phyloP scores from a whole-genome alignment of 2,329 filamentous ascomycete genomes.

The Aspergillus pseudoglaucus region DNA sequence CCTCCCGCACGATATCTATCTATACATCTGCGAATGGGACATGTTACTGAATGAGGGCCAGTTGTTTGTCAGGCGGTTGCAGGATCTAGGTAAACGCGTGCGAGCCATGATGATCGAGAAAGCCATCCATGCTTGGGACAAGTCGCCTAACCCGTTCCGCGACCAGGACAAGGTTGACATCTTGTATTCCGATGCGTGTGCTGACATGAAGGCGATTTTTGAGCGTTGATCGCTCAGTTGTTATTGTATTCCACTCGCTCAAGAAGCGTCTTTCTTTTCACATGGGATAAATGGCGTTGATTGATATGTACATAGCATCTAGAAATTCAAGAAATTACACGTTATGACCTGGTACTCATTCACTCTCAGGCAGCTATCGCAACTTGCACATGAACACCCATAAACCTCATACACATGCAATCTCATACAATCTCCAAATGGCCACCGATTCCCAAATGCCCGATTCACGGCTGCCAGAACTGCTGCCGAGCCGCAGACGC shows the following conservation, averaged over 20 bases:
- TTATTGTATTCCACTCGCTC: slow-evolving; percentile 19
- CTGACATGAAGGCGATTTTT: slow-evolving; percentile 39
- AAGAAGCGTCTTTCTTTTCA: neutral
- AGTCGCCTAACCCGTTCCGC: slow-evolving; percentile 42
- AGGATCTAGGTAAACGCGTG: slow-evolving; percentile 38
- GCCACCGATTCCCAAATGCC: no score
- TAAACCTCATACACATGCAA: no score
- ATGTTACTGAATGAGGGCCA: slow-evolving; percentile 58
- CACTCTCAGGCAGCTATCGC: no score
- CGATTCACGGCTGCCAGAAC: no score
- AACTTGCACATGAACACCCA: no score
- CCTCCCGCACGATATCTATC: slow-evolving; percentile 54
- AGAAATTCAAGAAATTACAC: no score
- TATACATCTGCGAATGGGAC: slow-evolving; percentile 61
- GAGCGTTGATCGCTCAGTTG: slow-evolving; percentile 2
- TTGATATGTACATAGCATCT: no score
- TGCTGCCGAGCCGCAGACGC: no score
- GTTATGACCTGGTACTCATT: no score
- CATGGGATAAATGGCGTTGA: neutral
- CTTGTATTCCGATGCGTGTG: slow-evolving; percentile 39
- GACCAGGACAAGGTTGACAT: slow-evolving; percentile 38
- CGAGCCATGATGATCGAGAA: slow-evolving; percentile 41
- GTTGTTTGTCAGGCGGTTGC: slow-evolving; percentile 36
- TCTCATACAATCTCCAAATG: no score
- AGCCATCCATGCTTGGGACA: slow-evolving; percentile 45